A percentile compares a stretch with the other conserved stretches of the same genome.
These are phyloP conservation scores for Syzygium malaccense DNA, from an alignment of 441 rosid genomes.

Conservation along the genomic window DNA sequence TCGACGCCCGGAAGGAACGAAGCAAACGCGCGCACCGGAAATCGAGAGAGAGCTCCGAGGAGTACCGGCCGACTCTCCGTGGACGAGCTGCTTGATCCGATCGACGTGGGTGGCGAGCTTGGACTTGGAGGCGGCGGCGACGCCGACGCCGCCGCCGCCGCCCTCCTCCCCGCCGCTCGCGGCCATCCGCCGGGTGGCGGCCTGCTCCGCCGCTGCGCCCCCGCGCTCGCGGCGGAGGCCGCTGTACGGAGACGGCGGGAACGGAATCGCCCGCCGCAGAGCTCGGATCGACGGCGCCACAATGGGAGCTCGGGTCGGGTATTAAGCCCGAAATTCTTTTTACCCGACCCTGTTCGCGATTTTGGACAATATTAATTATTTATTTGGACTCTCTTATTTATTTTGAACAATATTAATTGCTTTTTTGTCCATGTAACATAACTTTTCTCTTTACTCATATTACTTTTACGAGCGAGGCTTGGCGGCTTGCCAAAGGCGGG, in stretches of 20 bases:
- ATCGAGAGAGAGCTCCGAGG: slow-evolving; percentile 1
- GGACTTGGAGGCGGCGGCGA: slow-evolving; percentile 2
- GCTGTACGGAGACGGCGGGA: background rate
- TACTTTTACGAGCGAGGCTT: too few species aligned
- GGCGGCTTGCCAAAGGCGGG: too few species aligned
- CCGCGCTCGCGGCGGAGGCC: background rate
- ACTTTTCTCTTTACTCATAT: background rate
- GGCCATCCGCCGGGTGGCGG: background rate
- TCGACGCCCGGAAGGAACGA: background rate
- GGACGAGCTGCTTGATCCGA: slow-evolving; percentile 7
- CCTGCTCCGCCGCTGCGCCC: background rate
- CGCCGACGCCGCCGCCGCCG: background rate
- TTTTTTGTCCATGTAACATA: background rate
- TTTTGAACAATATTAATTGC: background rate
- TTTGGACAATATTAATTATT: background rate
- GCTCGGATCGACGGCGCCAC: background rate
- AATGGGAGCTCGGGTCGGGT: background rate
- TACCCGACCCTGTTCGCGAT: background rate
- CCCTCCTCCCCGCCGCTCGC: background rate
- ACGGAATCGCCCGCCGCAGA: background rate
- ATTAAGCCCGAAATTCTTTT: background rate
- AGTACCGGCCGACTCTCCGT: slow-evolving; percentile 7
- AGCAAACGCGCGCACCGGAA: background rate
- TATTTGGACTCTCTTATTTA: background rate
- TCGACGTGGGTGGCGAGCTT: slow-evolving; percentile 6